phyloP scores from a whole-genome alignment of 495 filamentous ascomycete species.

The Coniosporium apollinis region DNA sequence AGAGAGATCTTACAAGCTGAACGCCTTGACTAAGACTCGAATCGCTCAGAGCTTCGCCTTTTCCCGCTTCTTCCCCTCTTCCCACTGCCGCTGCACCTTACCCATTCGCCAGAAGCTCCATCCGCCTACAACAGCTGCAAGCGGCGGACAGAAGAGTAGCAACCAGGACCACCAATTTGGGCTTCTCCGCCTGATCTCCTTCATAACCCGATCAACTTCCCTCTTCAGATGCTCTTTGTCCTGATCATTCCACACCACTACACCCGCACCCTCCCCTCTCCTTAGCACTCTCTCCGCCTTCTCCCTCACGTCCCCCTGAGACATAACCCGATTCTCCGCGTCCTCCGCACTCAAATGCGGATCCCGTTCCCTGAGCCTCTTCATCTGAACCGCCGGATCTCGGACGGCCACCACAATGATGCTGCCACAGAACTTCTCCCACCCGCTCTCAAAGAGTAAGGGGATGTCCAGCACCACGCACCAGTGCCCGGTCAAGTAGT shows the following conservation, averaged over 20 bases:
- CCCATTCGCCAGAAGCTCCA: slow-evolving; percentile 54
- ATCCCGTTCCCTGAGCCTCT: slow-evolving; percentile 55
- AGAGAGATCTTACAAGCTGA: too few relatives aligned
- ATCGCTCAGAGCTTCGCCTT: slow-evolving; percentile 54
- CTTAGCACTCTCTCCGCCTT: slow-evolving; percentile 60
- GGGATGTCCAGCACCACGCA: slow-evolving; percentile 89
- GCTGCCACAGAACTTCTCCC: slow-evolving; percentile 65
- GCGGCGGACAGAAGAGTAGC: slow-evolving; percentile 52
- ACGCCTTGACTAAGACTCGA: too few relatives aligned
- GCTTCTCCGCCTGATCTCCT: slow-evolving; percentile 40
- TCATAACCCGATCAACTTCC: slow-evolving; percentile 47
- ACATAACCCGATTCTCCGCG: slow-evolving; percentile 61
- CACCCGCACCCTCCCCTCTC: slow-evolving; percentile 43
- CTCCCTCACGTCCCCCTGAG: slow-evolving; percentile 66
- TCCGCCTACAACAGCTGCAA: slow-evolving; percentile 44
- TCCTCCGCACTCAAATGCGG: slow-evolving; percentile 55
- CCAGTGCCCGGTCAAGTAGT: slow-evolving; percentile 59
- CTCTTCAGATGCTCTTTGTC: slow-evolving; percentile 44
- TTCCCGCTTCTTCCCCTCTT: slow-evolving; percentile 42
- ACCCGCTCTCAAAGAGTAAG: slow-evolving; percentile 68
- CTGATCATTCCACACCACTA: slow-evolving; percentile 79
- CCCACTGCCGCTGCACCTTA: slow-evolving; percentile 51
- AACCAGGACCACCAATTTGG: slow-evolving; percentile 69
- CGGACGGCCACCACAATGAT: slow-evolving; percentile 72
- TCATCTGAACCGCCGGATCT: slow-evolving; percentile 63